Conservation (phyloP, 2,329 filamentous ascomycete genomes). For the Beauveria sp. region DNA sequence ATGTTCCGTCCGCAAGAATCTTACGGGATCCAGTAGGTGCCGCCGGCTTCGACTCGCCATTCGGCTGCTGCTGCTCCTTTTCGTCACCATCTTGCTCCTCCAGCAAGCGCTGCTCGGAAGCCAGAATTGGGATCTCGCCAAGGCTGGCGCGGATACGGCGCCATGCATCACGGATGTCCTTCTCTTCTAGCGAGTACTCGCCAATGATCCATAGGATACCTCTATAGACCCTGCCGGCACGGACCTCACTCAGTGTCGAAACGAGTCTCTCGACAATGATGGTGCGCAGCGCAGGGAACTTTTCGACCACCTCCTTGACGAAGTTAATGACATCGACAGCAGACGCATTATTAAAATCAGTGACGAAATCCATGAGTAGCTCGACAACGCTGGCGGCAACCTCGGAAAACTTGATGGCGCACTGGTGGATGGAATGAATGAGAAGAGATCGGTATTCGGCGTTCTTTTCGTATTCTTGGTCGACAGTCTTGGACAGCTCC, state of each 20-base stretch:
- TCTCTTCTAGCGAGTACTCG: slow-evolving; percentile 90
- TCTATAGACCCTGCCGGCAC: slow-evolving; percentile 93
- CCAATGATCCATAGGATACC: slow-evolving; percentile 97
- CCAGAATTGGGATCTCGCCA: slow-evolving; percentile 93
- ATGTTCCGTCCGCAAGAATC: slow-evolving; percentile 92
- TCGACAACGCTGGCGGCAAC: slow-evolving; percentile 95
- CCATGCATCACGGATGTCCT: slow-evolving; percentile 93
- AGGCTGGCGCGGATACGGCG: slow-evolving; percentile 89
- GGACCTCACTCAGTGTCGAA: slow-evolving; percentile 83
- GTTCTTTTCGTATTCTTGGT: slow-evolving; percentile 98
- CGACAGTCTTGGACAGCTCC: slow-evolving; percentile 92
- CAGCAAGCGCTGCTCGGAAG: slow-evolving; percentile 84
- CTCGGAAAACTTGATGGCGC: slow-evolving; percentile 98
- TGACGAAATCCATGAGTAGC: slow-evolving; percentile 97
- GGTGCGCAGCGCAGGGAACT: slow-evolving; percentile 82
- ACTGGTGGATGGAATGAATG: slow-evolving; percentile 96
- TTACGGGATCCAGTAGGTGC: slow-evolving; percentile 80
- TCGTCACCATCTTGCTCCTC: slow-evolving; percentile 73
- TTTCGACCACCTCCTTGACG: slow-evolving; percentile 97
- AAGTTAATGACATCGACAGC: slow-evolving; percentile 98
- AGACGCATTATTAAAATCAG: slow-evolving; percentile 93
- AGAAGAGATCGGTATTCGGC: slow-evolving; percentile 88
- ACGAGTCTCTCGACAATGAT: slow-evolving; percentile 86
- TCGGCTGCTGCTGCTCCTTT: slow-evolving; percentile 59
- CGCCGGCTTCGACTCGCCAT: slow-evolving; percentile 68